Percentiles rank a stretch among this genome's conserved stretches.
phyloP scores from a whole-genome alignment of 164 flowering plant genomes.

The Paratinospora sagittata region DNA sequence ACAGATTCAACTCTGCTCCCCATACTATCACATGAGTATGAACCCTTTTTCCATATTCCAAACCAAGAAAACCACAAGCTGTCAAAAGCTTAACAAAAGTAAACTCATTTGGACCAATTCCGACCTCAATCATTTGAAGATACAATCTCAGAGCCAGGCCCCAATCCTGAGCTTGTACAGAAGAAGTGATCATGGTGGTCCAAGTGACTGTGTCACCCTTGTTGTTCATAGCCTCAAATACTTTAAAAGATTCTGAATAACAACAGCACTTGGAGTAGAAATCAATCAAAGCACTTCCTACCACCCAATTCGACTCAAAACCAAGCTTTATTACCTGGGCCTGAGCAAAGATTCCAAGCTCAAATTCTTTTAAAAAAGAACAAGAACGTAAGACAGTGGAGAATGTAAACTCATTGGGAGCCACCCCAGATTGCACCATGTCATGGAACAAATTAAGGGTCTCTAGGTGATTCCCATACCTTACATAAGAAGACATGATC shows the following conservation, averaged over 20 bases:
- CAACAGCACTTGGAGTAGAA: slow-evolving; percentile 41
- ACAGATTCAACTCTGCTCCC: slow-evolving; percentile 37
- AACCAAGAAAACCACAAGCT: slow-evolving; percentile 30
- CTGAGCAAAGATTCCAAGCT: slow-evolving; percentile 30
- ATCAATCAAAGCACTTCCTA: slow-evolving; percentile 38
- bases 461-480: slow-evolving; percentile 16
- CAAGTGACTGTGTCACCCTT: slow-evolving; percentile 40
- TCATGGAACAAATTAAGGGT: slow-evolving; percentile 34
- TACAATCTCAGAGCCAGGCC: slow-evolving; percentile 29
- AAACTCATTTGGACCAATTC: slow-evolving; percentile 48
- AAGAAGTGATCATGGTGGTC: slow-evolving; percentile 47
- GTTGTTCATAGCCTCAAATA: slow-evolving; percentile 22
- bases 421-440: slow-evolving; percentile 34
- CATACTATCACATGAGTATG: slow-evolving; percentile 39
- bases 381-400: slow-evolving; percentile 37
- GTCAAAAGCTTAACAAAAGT: slow-evolving; percentile 46
- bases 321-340: slow-evolving; percentile 37
- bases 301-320: slow-evolving; percentile 27
- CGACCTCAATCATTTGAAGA: slow-evolving; percentile 33
- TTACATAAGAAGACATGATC: slow-evolving; percentile 37
- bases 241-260: slow-evolving; percentile 26
- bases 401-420: slow-evolving; percentile 50
- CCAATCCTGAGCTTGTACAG: slow-evolving; percentile 29
- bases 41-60: slow-evolving; percentile 32
- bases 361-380: slow-evolving; percentile 27